Evolutionary conservation across 2,329 filamentous ascomycete genomes (phyloP), one percentile per base, ranked within the genome.

Genomic region (Fusarium robinianum): DNA sequence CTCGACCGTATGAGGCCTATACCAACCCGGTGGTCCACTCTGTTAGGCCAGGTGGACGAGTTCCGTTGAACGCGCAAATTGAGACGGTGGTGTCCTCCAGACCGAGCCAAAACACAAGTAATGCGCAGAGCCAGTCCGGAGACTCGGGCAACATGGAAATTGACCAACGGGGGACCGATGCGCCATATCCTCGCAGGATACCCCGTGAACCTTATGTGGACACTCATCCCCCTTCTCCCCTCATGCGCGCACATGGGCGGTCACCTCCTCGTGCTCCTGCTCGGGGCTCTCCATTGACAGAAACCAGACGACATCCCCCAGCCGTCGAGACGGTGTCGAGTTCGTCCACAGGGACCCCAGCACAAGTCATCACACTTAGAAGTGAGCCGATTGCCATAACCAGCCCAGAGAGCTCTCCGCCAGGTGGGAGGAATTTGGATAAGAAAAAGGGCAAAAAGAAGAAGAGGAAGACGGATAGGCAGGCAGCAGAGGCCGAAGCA

Each of bases 191-290:
- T 38, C 40, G 40, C 27, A 55, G 51, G 17, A 51, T 46, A 15
- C 46, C 37, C n/a, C 49, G 50, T 49, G 49, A 61, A 37, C 39
- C 56, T 11, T 61, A 66, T 36, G 46, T 59, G 50, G 61, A 66
- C 33, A 58, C 52, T 31, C 65, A 60, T 57, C 73, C 66, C 54
- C 70, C 79, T 37, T 78, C 85, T 50, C 82, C 83, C 38, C 72
- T 91, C 45, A 76, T 91, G 58, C 82, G 83, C 62, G 84, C 83
- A 57, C 85, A 90, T 63, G 84, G 91, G 59, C 80, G 84, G 36
- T 84, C 83, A 23, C 86, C 85, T 27, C 71, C 85, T 62, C 88
- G 88, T 37, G 87, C 38, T 25, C 87, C 88, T 39, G 83, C 84
- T 34, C 85, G 88, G 62, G 82, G 81, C 52, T 76, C 86, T 65